Base-by-base conservation (phyloP, 768 basidiomycete species). In the Tulasnella sp. region DNA sequence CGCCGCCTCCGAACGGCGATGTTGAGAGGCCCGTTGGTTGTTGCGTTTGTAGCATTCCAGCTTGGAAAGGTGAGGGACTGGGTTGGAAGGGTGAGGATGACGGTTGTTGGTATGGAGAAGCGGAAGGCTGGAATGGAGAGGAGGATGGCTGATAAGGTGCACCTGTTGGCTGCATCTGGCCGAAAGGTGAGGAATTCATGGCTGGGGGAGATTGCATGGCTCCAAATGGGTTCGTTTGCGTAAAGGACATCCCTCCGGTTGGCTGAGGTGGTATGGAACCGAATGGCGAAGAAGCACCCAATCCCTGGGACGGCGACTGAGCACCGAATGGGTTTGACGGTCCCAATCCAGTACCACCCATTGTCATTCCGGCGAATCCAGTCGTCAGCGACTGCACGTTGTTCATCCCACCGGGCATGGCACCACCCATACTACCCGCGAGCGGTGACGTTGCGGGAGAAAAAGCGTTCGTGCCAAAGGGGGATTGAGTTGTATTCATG, bases 391-490 rank as follows among this genome's bases (percentile, higher is more conserved):
- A 52, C 49, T 52, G 72, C 37, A 58, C 71, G 34, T 31, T 34
- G 38, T 74, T 74, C 25, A 52, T 54, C 52, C 72, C 49, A 22
- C 36, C 45, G 36, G 34, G 34, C 25, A 64, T 45, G 72, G n/a
- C n/a, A n/a, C n/a, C 12, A 45, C 29, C 39, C 42, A 76, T 17
- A 25, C 77, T 73, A 79, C 77, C 37, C 79, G 75, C 40, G 79
- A 80, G 40, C 82, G 82, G 54, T 81, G 76, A 19, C 11, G 81
- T 68, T 22, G 80, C 76, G 15, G 81, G 78, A 1, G 79, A 79
- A 73, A 80, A 81, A 2, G 80, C 77, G 6, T 38, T 52, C 38
- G 52, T 25, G 67, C 69, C 34, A 54, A 68, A 52, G 17, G 70
- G 68, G 15, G 54, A 58, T n/a, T 58, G 54, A 58, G 54, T 25